phyloP scores from a whole-genome alignment of 768 basidiomycete genomes.

The Suillus variegatus region DNA sequence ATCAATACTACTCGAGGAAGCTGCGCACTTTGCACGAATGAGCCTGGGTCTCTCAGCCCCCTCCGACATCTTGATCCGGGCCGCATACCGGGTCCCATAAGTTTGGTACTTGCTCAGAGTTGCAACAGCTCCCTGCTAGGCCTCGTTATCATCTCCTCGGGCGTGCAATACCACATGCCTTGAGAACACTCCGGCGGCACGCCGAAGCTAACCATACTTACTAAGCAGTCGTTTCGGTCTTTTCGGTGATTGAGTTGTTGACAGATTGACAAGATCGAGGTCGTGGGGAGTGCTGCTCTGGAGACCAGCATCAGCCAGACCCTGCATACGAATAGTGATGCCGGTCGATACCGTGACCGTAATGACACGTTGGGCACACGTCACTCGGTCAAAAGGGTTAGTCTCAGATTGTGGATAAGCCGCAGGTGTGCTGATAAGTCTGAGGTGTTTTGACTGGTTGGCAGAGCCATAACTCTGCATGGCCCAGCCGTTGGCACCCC shows the following conservation, averaged over 20 bases:
- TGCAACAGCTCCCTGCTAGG: conserved; percentile 13
- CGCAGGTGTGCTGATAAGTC: no score
- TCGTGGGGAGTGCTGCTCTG: conserved; percentile 53
- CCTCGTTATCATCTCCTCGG: conserved; percentile 33
- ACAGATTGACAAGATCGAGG: conserved; percentile 43
- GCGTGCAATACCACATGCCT: conserved; percentile 46
- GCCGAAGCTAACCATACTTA: neutral
- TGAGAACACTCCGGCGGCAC: conserved; percentile 44
- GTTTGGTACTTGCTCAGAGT: conserved; percentile 33
- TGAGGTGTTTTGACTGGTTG: no score
- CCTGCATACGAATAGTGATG: neutral
- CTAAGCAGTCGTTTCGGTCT: conserved; percentile 27
- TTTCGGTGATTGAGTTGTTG: conserved; percentile 40
- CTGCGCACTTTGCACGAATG: neutral
- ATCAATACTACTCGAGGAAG: neutral
- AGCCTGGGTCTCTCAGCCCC: conserved; percentile 16
- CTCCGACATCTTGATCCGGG: conserved; percentile 40
- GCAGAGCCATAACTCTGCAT: no score
- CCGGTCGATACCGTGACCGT: no score
- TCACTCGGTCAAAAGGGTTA: no score
- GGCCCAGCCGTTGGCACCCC: conserved; percentile 32
- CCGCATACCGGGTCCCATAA: conserved; percentile 53
- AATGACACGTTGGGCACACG: no score
- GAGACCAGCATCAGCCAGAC: neutral
- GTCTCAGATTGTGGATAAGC: no score